Evolutionary conservation across 148 eudicot genomes (phyloP).

Genomic region (Mesembryanthemum crystallinum): DNA sequence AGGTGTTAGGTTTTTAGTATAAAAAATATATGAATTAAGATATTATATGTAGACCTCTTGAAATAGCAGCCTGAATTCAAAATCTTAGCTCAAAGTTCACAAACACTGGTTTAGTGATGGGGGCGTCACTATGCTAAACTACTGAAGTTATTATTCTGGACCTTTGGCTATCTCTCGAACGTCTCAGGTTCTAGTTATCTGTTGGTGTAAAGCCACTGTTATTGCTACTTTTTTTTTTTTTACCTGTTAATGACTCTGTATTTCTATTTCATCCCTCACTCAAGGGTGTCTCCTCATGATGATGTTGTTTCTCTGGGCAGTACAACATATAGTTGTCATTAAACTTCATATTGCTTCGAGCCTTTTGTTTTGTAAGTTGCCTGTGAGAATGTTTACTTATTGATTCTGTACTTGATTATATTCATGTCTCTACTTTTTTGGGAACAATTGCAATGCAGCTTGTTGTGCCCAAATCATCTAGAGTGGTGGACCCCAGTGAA

Average conservation of each 20-base stretch:
- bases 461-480: slow-evolving; percentile 30
- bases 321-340: background rate
- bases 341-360: background rate
- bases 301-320: background rate
- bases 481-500: slow-evolving; percentile 28
- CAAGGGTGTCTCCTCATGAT: background rate
- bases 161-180: too few species aligned
- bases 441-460: slow-evolving; percentile 36
- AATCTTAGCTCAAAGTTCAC: too few species aligned
- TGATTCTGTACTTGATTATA: background rate
- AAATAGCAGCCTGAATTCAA: too few species aligned
- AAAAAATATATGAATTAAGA: too few species aligned
- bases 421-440: background rate
- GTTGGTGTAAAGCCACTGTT: background rate
- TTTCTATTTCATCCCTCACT: background rate
- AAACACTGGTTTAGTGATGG: too few species aligned
- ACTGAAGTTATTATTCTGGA: too few species aligned
- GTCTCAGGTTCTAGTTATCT: background rate
- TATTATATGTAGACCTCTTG: too few species aligned
- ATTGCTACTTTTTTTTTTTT: background rate
- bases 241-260: background rate
- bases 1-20: too few species aligned
- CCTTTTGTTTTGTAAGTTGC: background rate
- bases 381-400: background rate
- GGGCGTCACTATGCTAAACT: too few species aligned